phyloP scores from a whole-genome alignment of 441 rosid species.

The Populus tomentosa region DNA sequence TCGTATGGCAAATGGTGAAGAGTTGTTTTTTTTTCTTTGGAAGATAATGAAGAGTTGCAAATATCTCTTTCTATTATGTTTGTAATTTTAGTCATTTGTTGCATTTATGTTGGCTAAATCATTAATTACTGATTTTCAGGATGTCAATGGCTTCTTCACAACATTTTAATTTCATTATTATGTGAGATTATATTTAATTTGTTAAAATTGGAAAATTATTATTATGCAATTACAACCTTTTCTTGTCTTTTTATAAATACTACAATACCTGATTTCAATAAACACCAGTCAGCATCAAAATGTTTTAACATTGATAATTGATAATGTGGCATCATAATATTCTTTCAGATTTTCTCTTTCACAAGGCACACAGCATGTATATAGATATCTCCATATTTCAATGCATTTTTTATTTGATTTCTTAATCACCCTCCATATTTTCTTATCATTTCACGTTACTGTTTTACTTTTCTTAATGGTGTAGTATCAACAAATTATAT shows the following conservation, averaged over 20 bases:
- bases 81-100: neutral
- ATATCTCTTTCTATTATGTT: neutral
- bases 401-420: neutral
- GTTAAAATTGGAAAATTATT: neutral
- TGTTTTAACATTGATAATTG: neutral
- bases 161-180: neutral
- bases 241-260: neutral
- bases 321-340: neutral
- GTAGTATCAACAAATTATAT: neutral
- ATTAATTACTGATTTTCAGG: neutral
- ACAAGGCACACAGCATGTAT: neutral
- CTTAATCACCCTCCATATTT: neutral
- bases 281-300: neutral
- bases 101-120: neutral
- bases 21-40: neutral
- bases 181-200: neutral
- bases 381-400: neutral
- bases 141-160: neutral
- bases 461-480: neutral
- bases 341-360: neutral
- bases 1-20: neutral
- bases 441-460: neutral
- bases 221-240: neutral
- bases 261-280: neutral
- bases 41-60: neutral